These are phyloP conservation scores for Beta vulgaris DNA, from an alignment of 148 eudicot genomes.

Conservation along the genomic window DNA sequence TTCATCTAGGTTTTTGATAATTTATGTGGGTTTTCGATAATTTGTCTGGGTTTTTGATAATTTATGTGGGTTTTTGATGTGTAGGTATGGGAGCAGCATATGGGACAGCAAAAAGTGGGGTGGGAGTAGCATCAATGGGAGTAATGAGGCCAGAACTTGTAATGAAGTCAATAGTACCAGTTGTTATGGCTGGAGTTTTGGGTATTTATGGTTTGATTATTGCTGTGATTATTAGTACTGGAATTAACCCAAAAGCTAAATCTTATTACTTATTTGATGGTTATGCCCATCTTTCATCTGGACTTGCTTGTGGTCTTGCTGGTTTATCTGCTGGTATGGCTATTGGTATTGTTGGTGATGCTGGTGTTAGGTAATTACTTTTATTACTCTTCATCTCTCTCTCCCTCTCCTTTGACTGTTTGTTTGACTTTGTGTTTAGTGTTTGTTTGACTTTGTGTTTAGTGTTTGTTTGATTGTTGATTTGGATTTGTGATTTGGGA, in stretches of 20 bases:
- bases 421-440: too few species aligned
- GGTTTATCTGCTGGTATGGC: constrained; percentile 67
- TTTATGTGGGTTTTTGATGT: background rate
- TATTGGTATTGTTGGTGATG: constrained; percentile 62
- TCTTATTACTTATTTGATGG: constrained; percentile 58
- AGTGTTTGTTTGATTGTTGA: background rate
- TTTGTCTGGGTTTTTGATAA: background rate
- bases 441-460: background rate
- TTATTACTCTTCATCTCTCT: background rate
- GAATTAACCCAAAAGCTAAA: constrained; percentile 60
- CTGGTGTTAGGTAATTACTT: constrained; percentile 59
- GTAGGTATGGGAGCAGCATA: constrained; percentile 69
- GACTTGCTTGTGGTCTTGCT: constrained; percentile 60
- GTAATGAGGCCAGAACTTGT: constrained; percentile 64
- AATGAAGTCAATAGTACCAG: constrained; percentile 67
- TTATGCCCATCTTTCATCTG: constrained; percentile 60
- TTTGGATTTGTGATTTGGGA: constrained; percentile 1
- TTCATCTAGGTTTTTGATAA: background rate
- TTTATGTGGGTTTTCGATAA: background rate
- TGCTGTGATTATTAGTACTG: constrained; percentile 61
- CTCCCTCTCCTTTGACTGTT: background rate
- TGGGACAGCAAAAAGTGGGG: constrained; percentile 63
- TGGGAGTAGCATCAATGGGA: constrained; percentile 68
- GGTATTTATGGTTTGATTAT: constrained; percentile 68
- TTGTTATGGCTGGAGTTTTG: constrained; percentile 73